Evolutionary conservation across 352 stramenopile genomes (phyloP).

Genomic region (Stephanocyclus meneghinianus): DNA sequence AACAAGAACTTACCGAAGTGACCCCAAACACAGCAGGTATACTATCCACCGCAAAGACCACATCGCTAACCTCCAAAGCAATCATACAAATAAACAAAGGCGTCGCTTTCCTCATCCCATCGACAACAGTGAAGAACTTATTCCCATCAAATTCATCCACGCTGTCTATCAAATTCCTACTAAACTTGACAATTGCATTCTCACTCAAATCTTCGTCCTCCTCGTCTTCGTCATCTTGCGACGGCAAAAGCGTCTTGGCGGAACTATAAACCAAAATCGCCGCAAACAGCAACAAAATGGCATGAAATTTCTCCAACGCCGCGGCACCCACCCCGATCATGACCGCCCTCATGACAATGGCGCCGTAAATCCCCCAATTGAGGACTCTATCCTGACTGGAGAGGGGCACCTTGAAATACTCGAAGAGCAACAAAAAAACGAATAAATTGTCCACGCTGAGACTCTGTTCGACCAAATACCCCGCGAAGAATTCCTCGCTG

Average conservation of each 20-base stretch:
- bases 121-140: conserved; percentile 82
- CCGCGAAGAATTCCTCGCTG: conserved; percentile 85
- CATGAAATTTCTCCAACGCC: conserved; percentile 73
- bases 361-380: conserved; percentile 84
- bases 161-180: conserved; percentile 70
- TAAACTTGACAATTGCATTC: conserved; percentile 81
- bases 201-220: conserved; percentile 67
- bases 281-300: conserved; percentile 84
- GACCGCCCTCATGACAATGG: conserved; percentile 80
- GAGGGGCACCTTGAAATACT: conserved; percentile 86
- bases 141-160: conserved; percentile 83
- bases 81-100: conserved; percentile 85
- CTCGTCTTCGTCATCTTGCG: conserved; percentile 64
- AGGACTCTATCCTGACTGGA: conserved; percentile 81
- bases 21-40: conserved; percentile 86
- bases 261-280: conserved; percentile 83
- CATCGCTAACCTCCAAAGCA: conserved; percentile 86
- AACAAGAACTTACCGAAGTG: conserved; percentile 74
- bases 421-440: conserved; percentile 86
- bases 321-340: conserved; percentile 80
- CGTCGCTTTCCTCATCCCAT: conserved; percentile 79
- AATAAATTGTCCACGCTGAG: conserved; percentile 87
- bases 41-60: conserved; percentile 87
- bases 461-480: conserved; percentile 86
- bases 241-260: conserved; percentile 72